Evolutionary conservation across 2,329 filamentous ascomycete species (phyloP).

Genomic region (Aspergillus pseudoterreus): DNA sequence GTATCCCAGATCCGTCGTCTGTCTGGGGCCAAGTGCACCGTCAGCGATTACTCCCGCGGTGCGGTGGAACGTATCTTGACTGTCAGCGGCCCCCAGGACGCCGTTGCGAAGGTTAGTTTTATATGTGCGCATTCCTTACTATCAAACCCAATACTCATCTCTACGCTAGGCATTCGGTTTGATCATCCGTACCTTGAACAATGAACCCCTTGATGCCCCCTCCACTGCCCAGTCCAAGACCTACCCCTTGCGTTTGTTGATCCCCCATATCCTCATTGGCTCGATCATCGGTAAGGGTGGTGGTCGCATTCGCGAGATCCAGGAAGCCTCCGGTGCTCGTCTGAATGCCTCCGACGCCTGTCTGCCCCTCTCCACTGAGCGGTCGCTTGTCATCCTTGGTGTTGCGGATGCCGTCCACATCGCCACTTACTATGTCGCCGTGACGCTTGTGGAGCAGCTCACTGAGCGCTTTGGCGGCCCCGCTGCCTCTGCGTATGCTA

Average conservation of each 20-base stretch:
- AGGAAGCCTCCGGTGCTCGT: constrained; percentile 93
- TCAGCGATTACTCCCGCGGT: constrained; percentile 96
- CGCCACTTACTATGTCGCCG: constrained; percentile 96
- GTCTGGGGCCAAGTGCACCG: constrained; percentile 96
- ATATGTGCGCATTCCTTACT: neutral
- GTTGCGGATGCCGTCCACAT: constrained; percentile 98
- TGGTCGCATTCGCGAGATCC: constrained; percentile 93
- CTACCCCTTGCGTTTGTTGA: constrained; percentile 89
- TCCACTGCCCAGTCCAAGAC: constrained; percentile 95
- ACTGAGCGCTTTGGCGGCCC: constrained; percentile 95
- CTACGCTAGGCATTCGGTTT: constrained; percentile 77
- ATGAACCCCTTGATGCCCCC: constrained; percentile 81
- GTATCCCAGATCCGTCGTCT: constrained; percentile 93
- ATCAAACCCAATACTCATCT: neutral
- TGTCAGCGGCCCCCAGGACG: constrained; percentile 93
- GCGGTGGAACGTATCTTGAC: constrained; percentile 97
- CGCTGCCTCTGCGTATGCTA: constrained; percentile 95
- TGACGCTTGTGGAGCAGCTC: constrained; percentile 94
- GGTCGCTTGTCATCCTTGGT: constrained; percentile 95
- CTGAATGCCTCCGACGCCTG: constrained; percentile 95
- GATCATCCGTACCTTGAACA: constrained; percentile 97
- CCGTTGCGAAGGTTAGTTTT: constrained; percentile 79
- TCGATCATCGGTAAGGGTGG: constrained; percentile 98
- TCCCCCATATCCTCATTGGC: constrained; percentile 95
- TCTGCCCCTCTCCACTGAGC: constrained; percentile 89